Conservation (phyloP, 2,329 filamentous ascomycete genomes). For the Periglandula ipomoeae region DNA sequence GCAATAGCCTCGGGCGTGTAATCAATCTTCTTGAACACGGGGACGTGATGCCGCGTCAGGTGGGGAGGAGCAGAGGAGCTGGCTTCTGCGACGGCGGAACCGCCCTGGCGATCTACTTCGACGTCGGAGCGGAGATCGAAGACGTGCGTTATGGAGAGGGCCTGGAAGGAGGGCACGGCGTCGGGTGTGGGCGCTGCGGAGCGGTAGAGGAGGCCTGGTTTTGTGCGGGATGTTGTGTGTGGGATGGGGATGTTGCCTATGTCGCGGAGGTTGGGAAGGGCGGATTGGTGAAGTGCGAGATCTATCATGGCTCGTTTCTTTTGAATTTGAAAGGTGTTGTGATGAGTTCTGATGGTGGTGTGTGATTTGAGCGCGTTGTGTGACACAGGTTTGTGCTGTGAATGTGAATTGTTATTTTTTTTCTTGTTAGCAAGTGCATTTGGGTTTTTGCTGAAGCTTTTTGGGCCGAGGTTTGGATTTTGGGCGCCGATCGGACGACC, state of each 20-base stretch:
- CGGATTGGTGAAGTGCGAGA: conserved; percentile 31
- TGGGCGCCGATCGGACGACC: too few relatives aligned
- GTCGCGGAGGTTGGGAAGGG: conserved; percentile 61
- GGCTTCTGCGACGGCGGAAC: conserved; percentile 16
- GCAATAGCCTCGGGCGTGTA: conserved; percentile 56
- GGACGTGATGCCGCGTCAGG: conserved; percentile 43
- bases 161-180: conserved; percentile 41
- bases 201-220: conserved; percentile 53
- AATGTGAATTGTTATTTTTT: too few relatives aligned
- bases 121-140: conserved; percentile 59
- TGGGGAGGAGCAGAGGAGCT: conserved; percentile 3
- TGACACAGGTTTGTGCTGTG: too few relatives aligned
- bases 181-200: conserved; percentile 52
- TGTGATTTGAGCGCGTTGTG: too few relatives aligned
- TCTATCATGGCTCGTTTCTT: conserved; percentile 16
- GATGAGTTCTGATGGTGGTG: too few relatives aligned
- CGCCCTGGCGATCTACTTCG: conserved; percentile 43
- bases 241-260: conserved; percentile 48
- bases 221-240: conserved; percentile 32
- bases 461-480: too few relatives aligned
- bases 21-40: conserved; percentile 55
- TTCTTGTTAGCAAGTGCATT: too few relatives aligned
- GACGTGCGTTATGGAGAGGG: conserved; percentile 51
- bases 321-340: too few relatives aligned
- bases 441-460: too few relatives aligned